Conservation (phyloP, 2,329 filamentous ascomycete species). For the Xylariaceae sp. region DNA sequence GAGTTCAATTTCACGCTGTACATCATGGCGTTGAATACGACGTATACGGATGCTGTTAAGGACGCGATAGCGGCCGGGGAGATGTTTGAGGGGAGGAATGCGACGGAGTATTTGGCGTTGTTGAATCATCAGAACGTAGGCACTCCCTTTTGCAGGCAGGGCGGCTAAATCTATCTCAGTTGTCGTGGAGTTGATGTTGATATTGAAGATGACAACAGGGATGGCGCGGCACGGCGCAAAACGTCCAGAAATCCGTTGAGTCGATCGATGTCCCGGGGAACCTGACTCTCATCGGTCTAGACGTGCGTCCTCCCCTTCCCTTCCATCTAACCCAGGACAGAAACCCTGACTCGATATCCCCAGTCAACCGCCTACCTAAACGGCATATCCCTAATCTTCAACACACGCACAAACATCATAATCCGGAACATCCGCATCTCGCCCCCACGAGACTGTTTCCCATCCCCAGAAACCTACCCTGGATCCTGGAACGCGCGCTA, state of each 20-base stretch:
- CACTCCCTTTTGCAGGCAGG: no score
- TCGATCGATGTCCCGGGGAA: conserved; percentile 20
- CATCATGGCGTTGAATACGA: conserved; percentile 19
- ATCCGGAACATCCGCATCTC: conserved; percentile 20
- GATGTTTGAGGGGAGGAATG: conserved; percentile 20
- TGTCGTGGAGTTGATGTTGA: no score
- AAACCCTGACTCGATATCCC: neutral
- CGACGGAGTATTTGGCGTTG: conserved; percentile 20
- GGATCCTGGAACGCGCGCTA: conserved; percentile 23
- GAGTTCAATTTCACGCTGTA: conserved; percentile 22
- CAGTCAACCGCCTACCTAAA: conserved; percentile 15
- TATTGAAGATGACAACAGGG: no score
- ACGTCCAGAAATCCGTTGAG: conserved; percentile 22
- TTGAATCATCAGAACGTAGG: conserved; percentile 20
- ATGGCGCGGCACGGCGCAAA: conserved; percentile 21
- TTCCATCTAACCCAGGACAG: no score
- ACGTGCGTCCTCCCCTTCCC: conserved; percentile 3
- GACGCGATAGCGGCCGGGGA: conserved; percentile 11
- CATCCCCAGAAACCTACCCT: conserved; percentile 19
- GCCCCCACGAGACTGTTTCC: conserved; percentile 22
- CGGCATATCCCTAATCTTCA: conserved; percentile 21
- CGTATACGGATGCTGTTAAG: conserved; percentile 20
- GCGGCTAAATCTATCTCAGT: no score
- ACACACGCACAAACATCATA: conserved; percentile 19
- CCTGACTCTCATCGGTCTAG: conserved; percentile 21